These are phyloP conservation scores for Millerago galiae DNA, from an alignment of 805 yeast genomes.

Conservation along the genomic window DNA sequence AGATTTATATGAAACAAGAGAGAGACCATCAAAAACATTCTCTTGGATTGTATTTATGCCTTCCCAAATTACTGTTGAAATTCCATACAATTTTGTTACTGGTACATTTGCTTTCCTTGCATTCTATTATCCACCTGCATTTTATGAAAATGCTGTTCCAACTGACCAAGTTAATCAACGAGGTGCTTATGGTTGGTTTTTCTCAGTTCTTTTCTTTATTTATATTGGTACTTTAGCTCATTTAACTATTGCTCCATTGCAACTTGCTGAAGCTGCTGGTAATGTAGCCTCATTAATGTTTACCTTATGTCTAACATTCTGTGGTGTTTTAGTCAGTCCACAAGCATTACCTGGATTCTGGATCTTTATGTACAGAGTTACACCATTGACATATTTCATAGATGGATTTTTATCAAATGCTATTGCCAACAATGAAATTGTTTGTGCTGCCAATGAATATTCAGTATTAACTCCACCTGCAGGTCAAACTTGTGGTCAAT, in stretches of 20 bases:
- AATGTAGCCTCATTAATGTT: constrained; percentile 49
- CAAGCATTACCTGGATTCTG: constrained; percentile 60
- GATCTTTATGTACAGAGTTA: constrained; percentile 68
- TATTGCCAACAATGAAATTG: constrained; percentile 40
- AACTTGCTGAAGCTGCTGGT: constrained; percentile 56
- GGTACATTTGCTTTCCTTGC: constrained; percentile 59
- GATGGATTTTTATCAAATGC: constrained; percentile 50
- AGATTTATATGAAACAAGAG: constrained; percentile 65
- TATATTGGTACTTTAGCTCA: constrained; percentile 53
- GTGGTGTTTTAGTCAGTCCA: constrained; percentile 65
- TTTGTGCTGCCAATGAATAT: constrained; percentile 43
- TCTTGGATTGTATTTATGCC: constrained; percentile 57
- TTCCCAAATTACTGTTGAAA: constrained; percentile 58
- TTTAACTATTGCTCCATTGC: constrained; percentile 49
- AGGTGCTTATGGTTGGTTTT: constrained; percentile 40
- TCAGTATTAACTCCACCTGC: constrained; percentile 43
- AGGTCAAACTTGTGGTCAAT: constrained; percentile 53
- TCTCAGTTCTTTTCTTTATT: constrained; percentile 45
- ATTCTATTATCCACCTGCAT: constrained; percentile 70
- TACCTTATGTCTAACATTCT: constrained; percentile 58
- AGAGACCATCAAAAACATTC: constrained; percentile 66
- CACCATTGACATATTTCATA: constrained; percentile 63
- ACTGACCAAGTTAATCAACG: constrained; percentile 37
- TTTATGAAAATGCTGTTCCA: constrained; percentile 44
- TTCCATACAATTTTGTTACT: constrained; percentile 54